Percentiles rank a stretch among this genome's conserved stretches.
phyloP scores from a whole-genome alignment of 495 filamentous ascomycete species.

The Usnea hakonensis region DNA sequence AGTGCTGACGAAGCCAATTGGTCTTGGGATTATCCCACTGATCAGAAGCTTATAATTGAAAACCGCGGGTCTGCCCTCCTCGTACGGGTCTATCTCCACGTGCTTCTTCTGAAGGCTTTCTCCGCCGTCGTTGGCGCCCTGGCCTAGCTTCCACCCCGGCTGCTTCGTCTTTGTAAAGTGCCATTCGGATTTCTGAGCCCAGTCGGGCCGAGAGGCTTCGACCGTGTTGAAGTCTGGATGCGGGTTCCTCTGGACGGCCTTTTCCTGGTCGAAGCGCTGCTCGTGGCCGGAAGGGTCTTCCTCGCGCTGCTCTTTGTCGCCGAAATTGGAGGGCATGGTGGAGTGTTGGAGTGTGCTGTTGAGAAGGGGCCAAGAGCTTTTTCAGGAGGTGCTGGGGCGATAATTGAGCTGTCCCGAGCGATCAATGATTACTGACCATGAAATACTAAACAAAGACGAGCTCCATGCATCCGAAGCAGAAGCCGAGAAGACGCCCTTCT shows the following conservation, averaged over 20 bases:
- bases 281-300: conserved; percentile 29
- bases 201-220: conserved; percentile 66
- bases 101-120: conserved; percentile 52
- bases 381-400: background rate
- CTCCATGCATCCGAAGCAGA: background rate
- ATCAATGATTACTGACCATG: background rate
- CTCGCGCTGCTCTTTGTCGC: conserved; percentile 27
- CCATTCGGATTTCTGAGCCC: conserved; percentile 39
- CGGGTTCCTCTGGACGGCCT: conserved; percentile 19
- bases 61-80: conserved; percentile 52
- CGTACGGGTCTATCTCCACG: conserved; percentile 76
- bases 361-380: background rate
- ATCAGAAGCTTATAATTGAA: conserved; percentile 94
- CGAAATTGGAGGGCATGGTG: conserved; percentile 22
- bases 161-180: conserved; percentile 62
- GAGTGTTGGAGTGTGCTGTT: background rate
- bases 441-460: background rate
- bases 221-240: conserved; percentile 63
- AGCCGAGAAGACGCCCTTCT: background rate
- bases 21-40: conserved; percentile 75
- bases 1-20: conserved; percentile 60
- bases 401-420: background rate
- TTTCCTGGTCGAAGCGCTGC: conserved; percentile 31
- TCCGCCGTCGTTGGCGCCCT: conserved; percentile 60
- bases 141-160: conserved; percentile 71